Evolutionary conservation across 257 asterid species (phyloP), one percentile per base, ranked within the genome.

Genomic region (Plantago ovata): DNA sequence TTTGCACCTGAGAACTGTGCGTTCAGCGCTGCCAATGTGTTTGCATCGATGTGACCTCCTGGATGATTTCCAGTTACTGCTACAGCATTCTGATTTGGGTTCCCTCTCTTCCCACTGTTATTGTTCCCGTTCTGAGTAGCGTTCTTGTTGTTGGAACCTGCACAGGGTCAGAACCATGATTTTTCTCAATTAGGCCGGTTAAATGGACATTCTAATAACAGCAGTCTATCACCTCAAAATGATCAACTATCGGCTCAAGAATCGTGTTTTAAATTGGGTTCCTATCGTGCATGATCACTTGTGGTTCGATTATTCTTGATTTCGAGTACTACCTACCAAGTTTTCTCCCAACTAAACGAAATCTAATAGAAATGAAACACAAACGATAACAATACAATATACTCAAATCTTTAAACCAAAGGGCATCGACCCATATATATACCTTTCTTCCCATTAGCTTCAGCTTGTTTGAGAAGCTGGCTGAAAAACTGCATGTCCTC

Each of bases 391-490:
- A 21, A 10, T 9, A 23, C 8, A 48, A 48, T 33, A 4, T 47
- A 13, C 6, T 47, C 9, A 19, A 47, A 22, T 10, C 23, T 19
- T 28, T 8, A n/a, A n/a, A n/a, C n/a, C n/a, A n/a, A n/a, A n/a
- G n/a, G n/a, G n/a, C n/a, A n/a, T n/a, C n/a, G n/a, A n/a, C n/a
- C 20, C 20, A 49, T 21, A 10, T 14, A 49, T 65, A 0, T 55
- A 15, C 61, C 47, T 57, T 72, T 79, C 61, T 69, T 69, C 1
- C 72, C 86, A 67, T 45, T 58, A 2, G 53, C 72, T 56, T 64
- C 78, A 10, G 64, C 62, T 57, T 81, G 83, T 53, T 81, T 70
- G 52, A 77, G 75, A 28, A 84, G 21, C 62, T 77, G 78, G n/a
- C 73, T 72, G 18, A 84, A 0, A 7, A 78, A 13, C 38, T 69